A percentile compares a stretch with the other conserved stretches of the same genome.
Evolutionary conservation across 768 basidiomycete genomes (phyloP).

Genomic region (Suillus plorans): DNA sequence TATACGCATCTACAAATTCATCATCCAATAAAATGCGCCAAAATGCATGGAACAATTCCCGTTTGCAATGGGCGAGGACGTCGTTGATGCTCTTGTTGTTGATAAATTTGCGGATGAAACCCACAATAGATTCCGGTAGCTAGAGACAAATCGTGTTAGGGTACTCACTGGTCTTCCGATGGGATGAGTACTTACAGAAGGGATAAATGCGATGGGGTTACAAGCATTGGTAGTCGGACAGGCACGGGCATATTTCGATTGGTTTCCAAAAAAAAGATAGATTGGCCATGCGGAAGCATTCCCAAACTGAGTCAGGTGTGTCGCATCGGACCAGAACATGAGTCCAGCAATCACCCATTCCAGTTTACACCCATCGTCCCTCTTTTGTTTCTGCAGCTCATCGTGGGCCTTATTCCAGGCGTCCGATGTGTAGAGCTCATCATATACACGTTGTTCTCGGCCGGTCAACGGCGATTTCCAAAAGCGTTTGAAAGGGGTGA

Average conservation of each 20-base stretch:
- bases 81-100: background rate
- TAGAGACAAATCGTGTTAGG: no score
- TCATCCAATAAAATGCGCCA: conserved; percentile 12
- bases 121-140: no score
- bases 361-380: conserved; percentile 17
- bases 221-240: conserved; percentile 13
- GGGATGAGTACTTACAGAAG: background rate
- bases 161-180: no score
- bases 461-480: background rate
- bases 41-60: conserved; percentile 19
- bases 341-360: conserved; percentile 18
- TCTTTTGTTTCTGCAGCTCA: conserved; percentile 13
- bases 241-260: conserved; percentile 21
- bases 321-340: conserved; percentile 33
- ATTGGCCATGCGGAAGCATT: conserved; percentile 25
- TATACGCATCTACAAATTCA: conserved; percentile 17
- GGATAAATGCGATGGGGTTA: conserved; percentile 11
- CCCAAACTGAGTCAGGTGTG: conserved; percentile 31
- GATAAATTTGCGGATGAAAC: background rate
- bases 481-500: conserved; percentile 2
- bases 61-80: conserved; percentile 13
- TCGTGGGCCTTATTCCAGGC: conserved; percentile 14
- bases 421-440: conserved; percentile 18
- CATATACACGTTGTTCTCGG: conserved; percentile 3
- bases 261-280: conserved; percentile 22